Evolutionary conservation across 768 basidiomycete genomes (phyloP), one percentile per base, ranked within the genome.

Genomic region (Boletus subcaerulescens): DNA sequence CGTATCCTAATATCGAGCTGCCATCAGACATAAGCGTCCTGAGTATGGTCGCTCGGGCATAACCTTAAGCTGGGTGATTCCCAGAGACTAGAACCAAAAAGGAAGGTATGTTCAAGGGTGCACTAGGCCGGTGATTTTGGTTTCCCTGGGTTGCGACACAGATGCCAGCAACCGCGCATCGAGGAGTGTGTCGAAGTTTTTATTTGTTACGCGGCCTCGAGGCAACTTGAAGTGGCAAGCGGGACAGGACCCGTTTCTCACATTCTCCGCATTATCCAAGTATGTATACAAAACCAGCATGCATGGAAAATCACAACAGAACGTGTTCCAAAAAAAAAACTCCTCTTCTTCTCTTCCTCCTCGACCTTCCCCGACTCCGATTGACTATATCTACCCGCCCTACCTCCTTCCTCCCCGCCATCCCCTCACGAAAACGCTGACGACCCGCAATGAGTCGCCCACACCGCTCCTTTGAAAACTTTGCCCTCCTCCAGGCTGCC

Each of bases 401-500:
- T 52, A 57, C 51, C 31, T 32, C 55, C 52, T 4, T 45, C 26
- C 51, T 35, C 48, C 48, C 32, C 49, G 22, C 41, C 41, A 45
- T 22, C 38, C 44, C 52, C 50, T 68, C 63, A 70, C 70, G 70
- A 71, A 26, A n/a, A 2, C 54, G 5, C 58, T 57, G 60, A 71
- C 71, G 70, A 70, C 69, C 58, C 52, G 62, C 63, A 47, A 71
- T 71, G 70, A 73, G 70, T 71, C 71, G 71, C 49, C 62, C 66
- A 63, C 66, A 71, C 65, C 70, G 70, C 60, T 71, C 70, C 17
- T 73, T 73, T 73, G 70, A 73, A 73, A 73, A 72, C 44, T 72
- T 69, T 26, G 70, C 70, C 22, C 72, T 85, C 49, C 82, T 85
- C 59, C 71, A 70, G 45, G 84, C 82, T 35, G 85, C 85, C 43